Evolutionary conservation across 306 rosid genomes (phyloP), one percentile per base, ranked within the genome.

Genomic region (Senna siamea): DNA sequence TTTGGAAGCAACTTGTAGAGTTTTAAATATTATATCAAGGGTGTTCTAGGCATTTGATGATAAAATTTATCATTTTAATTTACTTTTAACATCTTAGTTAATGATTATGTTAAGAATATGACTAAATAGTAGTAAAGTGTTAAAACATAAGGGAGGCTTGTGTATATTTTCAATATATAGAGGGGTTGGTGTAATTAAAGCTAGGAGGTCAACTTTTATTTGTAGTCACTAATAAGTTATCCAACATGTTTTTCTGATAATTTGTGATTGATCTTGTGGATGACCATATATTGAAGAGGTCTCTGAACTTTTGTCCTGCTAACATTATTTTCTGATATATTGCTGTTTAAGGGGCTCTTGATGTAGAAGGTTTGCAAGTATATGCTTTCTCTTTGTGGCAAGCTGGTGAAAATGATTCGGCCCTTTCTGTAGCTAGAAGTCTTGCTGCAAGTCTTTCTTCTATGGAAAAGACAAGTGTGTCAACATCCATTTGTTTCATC

Each of bases 351-450:
- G 97, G 98, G 65, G 52, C 72, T 68, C 98, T 91, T 71, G 98
- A 86, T 18, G 74, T 14, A 69, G 89, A 89, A 82, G 88, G 87
- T 70, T 80, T 85, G 76, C 98, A 91, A 78, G 81, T 93, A 56
- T 91, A 91, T 80, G 93, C 90, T 70, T 70, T 91, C 76, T 89
- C 94, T 48, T 70, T 91, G 63, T 93, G 98, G 97, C 86, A 84
- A 88, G 85, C 82, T 70, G 97, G 92, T 68, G 76, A 88, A 76
- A 76, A 72, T 82, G 89, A 83, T 74, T 62, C 64, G 80, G 94
- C 94, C 60, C 92, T 89, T 71, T 78, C 88, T 40, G 83, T 77
- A 37, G 91, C 84, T 65, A 81, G 83, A 80, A 82, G 70, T 79
- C 86, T 93, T 50, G 85, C 86, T 48, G 82, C 72, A 38, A 75